A percentile compares a stretch with the other conserved stretches of the same genome.
These are phyloP conservation scores for Cladosporium sp. DNA, from an alignment of 2,329 filamentous ascomycete species.

Conservation along the genomic window DNA sequence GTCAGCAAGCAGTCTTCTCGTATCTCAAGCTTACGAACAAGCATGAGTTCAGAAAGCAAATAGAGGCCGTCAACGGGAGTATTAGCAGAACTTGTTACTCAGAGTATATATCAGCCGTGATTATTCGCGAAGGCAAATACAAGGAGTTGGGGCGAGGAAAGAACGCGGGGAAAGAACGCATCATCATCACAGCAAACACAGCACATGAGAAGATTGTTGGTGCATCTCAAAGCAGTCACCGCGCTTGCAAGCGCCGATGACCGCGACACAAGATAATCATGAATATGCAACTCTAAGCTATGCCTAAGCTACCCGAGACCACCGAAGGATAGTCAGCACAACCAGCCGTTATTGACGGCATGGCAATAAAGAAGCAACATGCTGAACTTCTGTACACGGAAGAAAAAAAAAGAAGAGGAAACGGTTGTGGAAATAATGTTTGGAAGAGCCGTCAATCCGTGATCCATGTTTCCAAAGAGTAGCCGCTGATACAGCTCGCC, in stretches of 20 bases:
- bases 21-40: background rate
- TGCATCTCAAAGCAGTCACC: background rate
- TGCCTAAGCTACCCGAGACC: background rate
- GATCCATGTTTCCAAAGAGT: background rate
- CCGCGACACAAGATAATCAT: background rate
- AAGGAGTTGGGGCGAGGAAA: too few relatives aligned
- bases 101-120: too few relatives aligned
- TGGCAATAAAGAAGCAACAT: background rate
- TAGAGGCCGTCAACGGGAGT: background rate
- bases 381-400: background rate
- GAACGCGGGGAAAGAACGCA: too few relatives aligned
- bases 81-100: too few relatives aligned
- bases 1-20: background rate
- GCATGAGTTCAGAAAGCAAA: background rate
- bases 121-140: too few relatives aligned
- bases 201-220: background rate
- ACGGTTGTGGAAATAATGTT: background rate
- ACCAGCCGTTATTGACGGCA: background rate
- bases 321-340: background rate
- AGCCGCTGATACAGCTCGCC: background rate
- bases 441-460: conserved; percentile 1
- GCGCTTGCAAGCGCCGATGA: background rate
- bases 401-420: background rate
- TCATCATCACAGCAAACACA: background rate
- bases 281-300: background rate